Conservation (phyloP, 2,329 filamentous ascomycete species). For the Penicillium sp. region DNA sequence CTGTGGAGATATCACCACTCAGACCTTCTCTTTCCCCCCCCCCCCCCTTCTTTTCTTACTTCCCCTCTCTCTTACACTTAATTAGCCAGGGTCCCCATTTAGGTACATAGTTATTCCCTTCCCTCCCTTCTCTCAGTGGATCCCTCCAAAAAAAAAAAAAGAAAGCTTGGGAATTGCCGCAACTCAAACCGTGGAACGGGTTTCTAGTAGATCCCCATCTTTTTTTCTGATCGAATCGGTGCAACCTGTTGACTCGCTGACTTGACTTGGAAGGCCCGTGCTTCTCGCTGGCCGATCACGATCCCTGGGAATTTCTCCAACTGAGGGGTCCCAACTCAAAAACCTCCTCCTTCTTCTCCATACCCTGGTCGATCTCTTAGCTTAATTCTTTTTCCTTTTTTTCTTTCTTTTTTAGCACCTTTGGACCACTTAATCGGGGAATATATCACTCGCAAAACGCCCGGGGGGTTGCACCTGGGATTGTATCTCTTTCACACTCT, state of each 20-base stretch:
- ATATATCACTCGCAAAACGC: constrained; percentile 6
- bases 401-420: constrained; percentile 10
- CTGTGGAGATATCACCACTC: constrained; percentile 8
- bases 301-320: constrained; percentile 22
- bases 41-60: not conserved
- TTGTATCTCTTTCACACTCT: constrained; percentile 11
- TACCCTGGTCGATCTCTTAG: constrained; percentile 32
- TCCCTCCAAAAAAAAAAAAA: not conserved
- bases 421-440: not conserved
- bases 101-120: constrained; percentile 7
- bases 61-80: not conserved
- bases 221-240: constrained; percentile 27
- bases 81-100: constrained; percentile 1
- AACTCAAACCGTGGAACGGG: constrained; percentile 27
- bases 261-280: constrained; percentile 21
- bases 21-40: not conserved
- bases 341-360: constrained; percentile 25
- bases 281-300: constrained; percentile 24
- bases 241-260: constrained; percentile 26
- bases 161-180: constrained; percentile 33
- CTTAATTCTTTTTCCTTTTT: constrained; percentile 23
- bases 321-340: constrained; percentile 27
- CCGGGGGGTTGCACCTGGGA: constrained; percentile 4
- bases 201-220: constrained; percentile 25
- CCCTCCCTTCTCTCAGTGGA: constrained; percentile 11